phyloP scores from a whole-genome alignment of 2,329 filamentous ascomycete genomes.

The Mollisiaceae sp. region DNA sequence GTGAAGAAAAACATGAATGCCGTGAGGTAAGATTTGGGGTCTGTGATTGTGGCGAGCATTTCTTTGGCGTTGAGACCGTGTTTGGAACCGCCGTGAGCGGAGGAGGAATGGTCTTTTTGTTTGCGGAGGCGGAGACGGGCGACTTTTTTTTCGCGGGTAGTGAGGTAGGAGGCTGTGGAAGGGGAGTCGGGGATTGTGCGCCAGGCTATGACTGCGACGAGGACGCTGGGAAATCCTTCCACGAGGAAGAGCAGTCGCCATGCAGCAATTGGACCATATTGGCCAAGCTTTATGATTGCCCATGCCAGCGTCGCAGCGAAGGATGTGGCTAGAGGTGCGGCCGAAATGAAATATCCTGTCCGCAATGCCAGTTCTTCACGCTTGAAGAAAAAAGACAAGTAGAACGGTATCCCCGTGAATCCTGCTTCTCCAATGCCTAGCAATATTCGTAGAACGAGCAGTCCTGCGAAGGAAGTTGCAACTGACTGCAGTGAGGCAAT shows the following conservation, averaged over 20 bases:
- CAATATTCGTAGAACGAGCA: constrained; percentile 60
- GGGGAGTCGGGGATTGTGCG: constrained; percentile 78
- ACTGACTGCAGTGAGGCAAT: constrained; percentile 75
- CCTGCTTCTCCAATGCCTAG: constrained; percentile 69
- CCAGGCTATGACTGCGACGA: constrained; percentile 78
- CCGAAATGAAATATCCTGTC: constrained; percentile 86
- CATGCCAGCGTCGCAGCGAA: constrained; percentile 83
- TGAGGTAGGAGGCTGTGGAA: constrained; percentile 66
- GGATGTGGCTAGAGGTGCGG: constrained; percentile 79
- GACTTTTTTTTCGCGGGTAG: constrained; percentile 67
- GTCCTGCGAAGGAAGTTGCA: constrained; percentile 65
- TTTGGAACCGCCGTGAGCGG: constrained; percentile 23
- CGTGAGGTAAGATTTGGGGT: constrained; percentile 76
- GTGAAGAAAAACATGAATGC: constrained; percentile 85
- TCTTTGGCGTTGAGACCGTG: constrained; percentile 58
- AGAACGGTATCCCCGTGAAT: constrained; percentile 68
- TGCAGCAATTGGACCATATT: constrained; percentile 70
- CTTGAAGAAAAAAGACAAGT: constrained; percentile 68
- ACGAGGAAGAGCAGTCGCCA: constrained; percentile 87
- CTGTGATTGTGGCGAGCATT: constrained; percentile 61
- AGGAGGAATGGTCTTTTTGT: constrained; percentile 28
- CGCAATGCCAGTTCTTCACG: constrained; percentile 79
- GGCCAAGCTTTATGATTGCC: constrained; percentile 73
- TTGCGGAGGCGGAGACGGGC: constrained; percentile 69
- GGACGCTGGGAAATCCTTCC: constrained; percentile 82